Evolutionary conservation across 441 rosid genomes (phyloP).

Genomic region (Arabidopsis lyrata): DNA sequence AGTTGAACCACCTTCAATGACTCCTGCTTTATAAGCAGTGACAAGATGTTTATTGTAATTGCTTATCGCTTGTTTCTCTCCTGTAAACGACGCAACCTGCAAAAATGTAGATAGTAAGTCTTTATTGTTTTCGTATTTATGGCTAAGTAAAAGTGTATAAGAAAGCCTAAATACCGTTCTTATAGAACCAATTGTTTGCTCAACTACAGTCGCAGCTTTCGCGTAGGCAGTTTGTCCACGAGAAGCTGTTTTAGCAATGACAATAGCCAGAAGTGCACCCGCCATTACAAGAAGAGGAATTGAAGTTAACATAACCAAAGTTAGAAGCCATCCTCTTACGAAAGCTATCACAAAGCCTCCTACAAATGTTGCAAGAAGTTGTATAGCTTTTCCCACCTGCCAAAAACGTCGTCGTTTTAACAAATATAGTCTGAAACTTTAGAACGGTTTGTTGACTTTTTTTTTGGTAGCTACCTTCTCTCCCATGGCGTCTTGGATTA

Average conservation of each 20-base stretch:
- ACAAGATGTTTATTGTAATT: constrained; percentile 62
- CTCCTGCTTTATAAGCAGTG: constrained; percentile 67
- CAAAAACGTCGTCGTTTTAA: background rate
- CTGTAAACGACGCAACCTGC: constrained; percentile 72
- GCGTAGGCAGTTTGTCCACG: constrained; percentile 80
- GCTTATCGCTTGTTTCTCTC: constrained; percentile 74
- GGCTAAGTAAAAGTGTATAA: background rate
- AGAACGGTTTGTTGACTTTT: background rate
- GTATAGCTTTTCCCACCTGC: constrained; percentile 85
- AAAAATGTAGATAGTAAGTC: background rate
- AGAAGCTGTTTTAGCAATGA: constrained; percentile 60
- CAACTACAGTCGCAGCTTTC: constrained; percentile 68
- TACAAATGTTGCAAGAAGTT: constrained; percentile 69
- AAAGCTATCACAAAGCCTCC: constrained; percentile 83
- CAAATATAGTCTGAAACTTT: background rate
- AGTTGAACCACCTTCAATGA: constrained; percentile 63
- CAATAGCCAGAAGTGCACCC: constrained; percentile 62
- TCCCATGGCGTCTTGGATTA: constrained; percentile 30
- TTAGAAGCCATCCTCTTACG: constrained; percentile 79
- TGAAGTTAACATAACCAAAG: constrained; percentile 67
- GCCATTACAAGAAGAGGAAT: constrained; percentile 75
- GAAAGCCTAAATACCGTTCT: constrained; percentile 58
- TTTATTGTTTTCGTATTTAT: background rate
- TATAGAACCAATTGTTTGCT: constrained; percentile 85
- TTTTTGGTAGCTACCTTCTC: constrained; percentile 55